Evolutionary conservation across 2,329 filamentous ascomycete species (phyloP), one percentile per base, ranked within the genome.

Genomic region (Blumeriella jaapii): DNA sequence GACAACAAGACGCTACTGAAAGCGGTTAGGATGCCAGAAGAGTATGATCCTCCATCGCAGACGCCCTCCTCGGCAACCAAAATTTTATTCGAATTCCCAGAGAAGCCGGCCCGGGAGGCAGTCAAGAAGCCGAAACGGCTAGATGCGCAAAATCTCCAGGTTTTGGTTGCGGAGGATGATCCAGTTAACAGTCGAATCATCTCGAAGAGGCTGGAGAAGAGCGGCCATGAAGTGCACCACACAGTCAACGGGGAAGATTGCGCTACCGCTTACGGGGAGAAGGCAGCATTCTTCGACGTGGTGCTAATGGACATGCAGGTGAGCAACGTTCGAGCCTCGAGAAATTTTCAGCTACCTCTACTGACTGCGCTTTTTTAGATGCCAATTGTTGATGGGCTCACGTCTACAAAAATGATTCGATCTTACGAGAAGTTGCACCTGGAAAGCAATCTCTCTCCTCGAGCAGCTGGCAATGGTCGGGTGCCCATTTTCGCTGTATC

Each of bases 231-330:
- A 1, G 79, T 91, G 0, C 62, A 69, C 22, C 67, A 87, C 45
- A 83, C 83, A 0, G 68, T 81, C 23, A 93, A 93, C 43, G 86
- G 86, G 6, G 81, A 91, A 52, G 84, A 93, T 51, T 94, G 86
- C 51, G 78, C 82, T 5, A 65, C 68, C 31, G 67, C 74, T 4
- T 87, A 82, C 55, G 68, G 67, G 31, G 78, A 83, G 29, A 68
- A 67, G 32, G 64, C 76, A 0, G 56, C 56, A 16, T 59, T 61
- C 14, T 91, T 82, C 51, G 84, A 93, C 55, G 77, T 85, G 4
- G 67, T 94, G 30, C 65, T 94, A 43, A 93, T 93, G 86, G 86
- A 93, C 53, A 85, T 94, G 71, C 84, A 93, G 68, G 84, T 86
- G 55, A 58, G 72, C 59, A 12, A 11, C 14, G 6, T 16, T 13